Conservation (phyloP, 1,284 basidiomycete species). For the Tremellales sp. region DNA sequence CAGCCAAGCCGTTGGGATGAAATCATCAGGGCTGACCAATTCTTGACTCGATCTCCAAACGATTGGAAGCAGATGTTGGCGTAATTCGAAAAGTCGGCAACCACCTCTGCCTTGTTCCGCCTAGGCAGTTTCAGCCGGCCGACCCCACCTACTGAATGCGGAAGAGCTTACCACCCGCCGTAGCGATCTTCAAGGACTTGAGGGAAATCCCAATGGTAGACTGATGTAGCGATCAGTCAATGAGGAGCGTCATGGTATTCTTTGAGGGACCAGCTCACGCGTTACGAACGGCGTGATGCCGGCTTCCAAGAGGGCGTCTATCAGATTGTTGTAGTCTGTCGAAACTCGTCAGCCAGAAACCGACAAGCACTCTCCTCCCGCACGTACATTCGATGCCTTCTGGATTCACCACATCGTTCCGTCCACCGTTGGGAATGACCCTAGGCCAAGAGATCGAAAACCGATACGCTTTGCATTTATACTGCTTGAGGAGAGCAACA, state of each 20-base stretch:
- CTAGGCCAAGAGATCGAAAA: conserved; percentile 71
- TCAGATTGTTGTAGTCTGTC: conserved; percentile 22
- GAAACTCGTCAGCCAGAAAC: too few species aligned
- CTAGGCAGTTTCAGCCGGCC: too few species aligned
- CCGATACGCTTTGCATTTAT: conserved; percentile 56
- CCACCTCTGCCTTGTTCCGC: conserved; percentile 59
- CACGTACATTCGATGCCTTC: conserved; percentile 61
- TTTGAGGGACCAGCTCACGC: conserved; percentile 45
- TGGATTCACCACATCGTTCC: conserved; percentile 62
- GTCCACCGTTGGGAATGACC: conserved; percentile 61
- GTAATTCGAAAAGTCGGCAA: conserved; percentile 61
- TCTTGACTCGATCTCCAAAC: conserved; percentile 67
- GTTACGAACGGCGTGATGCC: conserved; percentile 62
- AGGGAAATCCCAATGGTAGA: conserved; percentile 62
- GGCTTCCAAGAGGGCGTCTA: conserved; percentile 31
- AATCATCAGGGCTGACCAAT: too few species aligned
- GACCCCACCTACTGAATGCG: too few species aligned
- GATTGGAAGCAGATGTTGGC: conserved; percentile 64
- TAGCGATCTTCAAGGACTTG: conserved; percentile 65
- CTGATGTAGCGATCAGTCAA: conserved; percentile 69
- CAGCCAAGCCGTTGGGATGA: too few species aligned
- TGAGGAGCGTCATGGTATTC: not conserved
- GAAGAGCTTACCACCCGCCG: conserved; percentile 53
- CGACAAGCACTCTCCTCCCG: too few species aligned
- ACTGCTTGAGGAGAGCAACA: conserved; percentile 56